Conservation (phyloP, 2,329 filamentous ascomycete genomes). For the Trichoderma endophyticum region DNA sequence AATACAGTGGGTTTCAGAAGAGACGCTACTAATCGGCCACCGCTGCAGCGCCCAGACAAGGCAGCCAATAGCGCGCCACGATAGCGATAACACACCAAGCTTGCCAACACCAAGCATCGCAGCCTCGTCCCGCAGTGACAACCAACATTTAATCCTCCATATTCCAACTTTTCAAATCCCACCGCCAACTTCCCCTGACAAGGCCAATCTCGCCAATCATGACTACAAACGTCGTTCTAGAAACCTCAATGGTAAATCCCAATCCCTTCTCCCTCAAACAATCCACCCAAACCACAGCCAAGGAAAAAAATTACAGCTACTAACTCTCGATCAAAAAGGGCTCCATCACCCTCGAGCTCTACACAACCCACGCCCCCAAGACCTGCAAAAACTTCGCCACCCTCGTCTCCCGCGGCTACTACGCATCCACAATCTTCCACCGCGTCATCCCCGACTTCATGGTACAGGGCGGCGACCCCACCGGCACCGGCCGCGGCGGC, state of each 20-base stretch:
- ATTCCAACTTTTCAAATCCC: neutral
- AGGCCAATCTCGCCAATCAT: slow-evolving; percentile 41
- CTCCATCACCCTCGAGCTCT: slow-evolving; percentile 82
- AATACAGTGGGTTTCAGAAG: neutral
- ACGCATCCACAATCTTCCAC: slow-evolving; percentile 82
- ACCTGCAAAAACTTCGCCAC: slow-evolving; percentile 86
- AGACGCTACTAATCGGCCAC: neutral
- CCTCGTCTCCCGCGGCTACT: slow-evolving; percentile 80
- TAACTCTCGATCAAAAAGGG: slow-evolving; percentile 52
- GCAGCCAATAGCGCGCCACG: slow-evolving; percentile 13
- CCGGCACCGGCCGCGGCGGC: slow-evolving; percentile 87
- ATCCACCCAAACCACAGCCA: neutral
- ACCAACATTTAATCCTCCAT: neutral
- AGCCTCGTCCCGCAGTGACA: slow-evolving; percentile 19
- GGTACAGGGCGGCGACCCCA: slow-evolving; percentile 92
- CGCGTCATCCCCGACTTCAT: slow-evolving; percentile 96
- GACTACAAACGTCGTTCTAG: slow-evolving; percentile 74
- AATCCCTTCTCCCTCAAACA: neutral
- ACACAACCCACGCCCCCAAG: slow-evolving; percentile 81
- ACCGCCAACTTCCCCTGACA: neutral
- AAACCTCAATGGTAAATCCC: slow-evolving; percentile 73
- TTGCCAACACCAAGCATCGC: neutral
- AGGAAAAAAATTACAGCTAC: neutral
- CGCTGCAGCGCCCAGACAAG: neutral
- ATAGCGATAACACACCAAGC: neutral